Conservation (phyloP, 176 grass and related monocot genomes). For the Oryza glumipatula region DNA sequence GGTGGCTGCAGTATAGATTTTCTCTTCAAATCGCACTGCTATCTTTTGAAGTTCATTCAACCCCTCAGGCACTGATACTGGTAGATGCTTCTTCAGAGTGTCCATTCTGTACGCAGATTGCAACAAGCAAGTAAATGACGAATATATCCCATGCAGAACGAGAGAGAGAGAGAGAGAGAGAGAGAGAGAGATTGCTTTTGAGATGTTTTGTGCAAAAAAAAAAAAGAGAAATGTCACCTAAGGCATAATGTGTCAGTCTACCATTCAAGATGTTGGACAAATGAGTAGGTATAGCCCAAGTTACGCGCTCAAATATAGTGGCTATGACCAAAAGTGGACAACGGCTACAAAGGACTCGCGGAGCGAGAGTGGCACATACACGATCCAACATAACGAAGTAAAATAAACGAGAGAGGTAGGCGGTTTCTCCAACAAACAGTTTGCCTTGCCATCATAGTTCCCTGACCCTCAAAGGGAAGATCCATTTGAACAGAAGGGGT, state of each 20-base stretch:
- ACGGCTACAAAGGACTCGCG: background rate
- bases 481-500: background rate
- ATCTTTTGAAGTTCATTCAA: constrained; percentile 76
- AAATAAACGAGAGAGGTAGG: background rate
- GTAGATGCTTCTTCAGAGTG: constrained; percentile 76
- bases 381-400: background rate
- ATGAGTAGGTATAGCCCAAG: background rate
- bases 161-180: too few species aligned
- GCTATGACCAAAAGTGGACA: background rate
- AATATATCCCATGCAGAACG: background rate
- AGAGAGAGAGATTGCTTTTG: background rate
- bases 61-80: constrained; percentile 65
- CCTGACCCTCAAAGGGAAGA: background rate
- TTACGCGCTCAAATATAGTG: background rate
- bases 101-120: constrained; percentile 62
- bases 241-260: background rate
- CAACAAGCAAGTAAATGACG: background rate
- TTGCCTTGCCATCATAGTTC: background rate
- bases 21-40: constrained; percentile 77
- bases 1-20: constrained; percentile 61
- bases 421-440: background rate
- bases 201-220: background rate
- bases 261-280: background rate
- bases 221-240: background rate
- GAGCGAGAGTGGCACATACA: background rate